Base-by-base conservation (phyloP, 1,139 yeast species). In the Blastobotrys arbuscula region DNA sequence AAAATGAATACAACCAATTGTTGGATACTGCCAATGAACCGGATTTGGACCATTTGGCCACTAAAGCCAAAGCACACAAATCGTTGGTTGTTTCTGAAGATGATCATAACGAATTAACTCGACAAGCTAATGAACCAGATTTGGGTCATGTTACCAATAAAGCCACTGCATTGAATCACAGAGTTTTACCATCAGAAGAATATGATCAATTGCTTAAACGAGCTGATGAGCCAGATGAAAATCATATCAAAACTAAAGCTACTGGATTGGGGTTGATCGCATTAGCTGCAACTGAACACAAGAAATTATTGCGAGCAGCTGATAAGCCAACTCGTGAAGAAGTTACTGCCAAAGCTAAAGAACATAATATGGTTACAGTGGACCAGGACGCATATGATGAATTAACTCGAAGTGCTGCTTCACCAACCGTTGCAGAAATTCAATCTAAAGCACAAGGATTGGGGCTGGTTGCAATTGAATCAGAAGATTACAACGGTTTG, bases 401-500 rank as follows among this genome's bases (percentile, higher is more conserved):
- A 24, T 52, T 58, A 9, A 34, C 36, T 10, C 47, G 61, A 55
- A 47, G 34, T 10, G 53, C 45, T 16, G 44, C 40, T 36, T 30
- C 33, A 20, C 60, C 55, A 2, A 46, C 52, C 3, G 39, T 41
- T 24, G 52, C 41, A 9, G 51, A 44, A 39, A 35, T 57, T 20
- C 43, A 24, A 19, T 43, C 51, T 26, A 45, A 49, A 45, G 56
- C 59, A n/a, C 39, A 19, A 10, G 30, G 51, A 8, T 38, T 42
- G 48, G 71, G 74, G 42, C 62, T 79, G 53, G 73, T 74, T 3
- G 50, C 78, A 16, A 53, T 82, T 15, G 71, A 81, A 2, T 57
- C 63, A 42, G 55, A 53, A 0, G 66, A 65, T 19, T 57, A 57
- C 24, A 54, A 58, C 3, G 51, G 50, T 2, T 50, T 69, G 34